These are phyloP conservation scores for Barnettozyma botsteinii DNA, from an alignment of 805 yeast genomes.

Conservation along the genomic window DNA sequence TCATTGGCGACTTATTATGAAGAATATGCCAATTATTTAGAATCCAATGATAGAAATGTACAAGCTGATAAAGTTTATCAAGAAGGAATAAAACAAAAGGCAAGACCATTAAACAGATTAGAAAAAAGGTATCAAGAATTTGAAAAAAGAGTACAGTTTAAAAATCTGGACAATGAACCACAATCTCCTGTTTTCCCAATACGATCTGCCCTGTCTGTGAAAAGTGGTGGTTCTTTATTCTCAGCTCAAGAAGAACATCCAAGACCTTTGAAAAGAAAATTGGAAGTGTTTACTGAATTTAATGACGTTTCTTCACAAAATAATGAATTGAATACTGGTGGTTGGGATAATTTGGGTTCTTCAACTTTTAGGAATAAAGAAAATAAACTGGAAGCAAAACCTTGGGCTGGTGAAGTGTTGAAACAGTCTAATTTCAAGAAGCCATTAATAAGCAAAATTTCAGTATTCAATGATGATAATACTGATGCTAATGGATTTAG, in stretches of 20 bases:
- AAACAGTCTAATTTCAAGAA: slow-evolving; percentile 30
- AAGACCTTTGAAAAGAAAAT: slow-evolving; percentile 13
- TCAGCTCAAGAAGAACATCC: slow-evolving; percentile 9
- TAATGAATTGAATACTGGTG: slow-evolving; percentile 21
- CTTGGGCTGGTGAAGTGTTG: slow-evolving; percentile 63
- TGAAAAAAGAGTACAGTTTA: slow-evolving; percentile 30
- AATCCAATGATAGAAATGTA: slow-evolving; percentile 36
- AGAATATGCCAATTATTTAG: slow-evolving; percentile 63
- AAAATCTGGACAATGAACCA: slow-evolving; percentile 25
- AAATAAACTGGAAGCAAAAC: slow-evolving; percentile 45
- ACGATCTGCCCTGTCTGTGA: slow-evolving; percentile 33
- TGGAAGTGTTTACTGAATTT: slow-evolving; percentile 18
- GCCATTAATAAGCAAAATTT: slow-evolving; percentile 22
- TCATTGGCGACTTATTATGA: slow-evolving; percentile 70
- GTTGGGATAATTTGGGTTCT: slow-evolving; percentile 47
- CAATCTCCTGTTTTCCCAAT: slow-evolving; percentile 31
- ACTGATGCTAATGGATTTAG: slow-evolving; percentile 20
- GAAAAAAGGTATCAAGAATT: slow-evolving; percentile 40
- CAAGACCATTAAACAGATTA: slow-evolving; percentile 58
- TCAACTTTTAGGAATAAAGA: slow-evolving; percentile 54
- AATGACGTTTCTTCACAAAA: slow-evolving; percentile 14
- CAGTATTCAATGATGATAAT: slow-evolving; percentile 36
- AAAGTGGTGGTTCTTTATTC: slow-evolving; percentile 30
- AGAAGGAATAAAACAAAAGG: slow-evolving; percentile 51
- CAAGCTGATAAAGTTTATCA: slow-evolving; percentile 59